Conservation (phyloP, 2,329 filamentous ascomycete genomes). For the Metarhizium robertsii region DNA sequence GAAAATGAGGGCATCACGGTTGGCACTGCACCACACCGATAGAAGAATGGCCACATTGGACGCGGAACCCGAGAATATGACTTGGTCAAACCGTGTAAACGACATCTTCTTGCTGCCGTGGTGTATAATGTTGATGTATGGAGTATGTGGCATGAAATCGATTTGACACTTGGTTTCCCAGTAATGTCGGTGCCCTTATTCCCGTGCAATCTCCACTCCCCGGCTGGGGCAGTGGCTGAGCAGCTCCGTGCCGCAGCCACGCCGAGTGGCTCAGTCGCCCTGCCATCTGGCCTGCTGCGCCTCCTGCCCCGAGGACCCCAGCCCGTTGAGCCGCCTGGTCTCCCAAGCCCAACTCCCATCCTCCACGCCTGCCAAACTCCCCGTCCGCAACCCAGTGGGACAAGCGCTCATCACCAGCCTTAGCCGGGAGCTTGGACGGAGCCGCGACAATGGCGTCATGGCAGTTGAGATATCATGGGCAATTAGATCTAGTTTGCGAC, state of each 20-base stretch:
- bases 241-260: not conserved
- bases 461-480: conserved; percentile 4
- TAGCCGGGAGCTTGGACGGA: conserved; percentile 16
- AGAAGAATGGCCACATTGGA: too few relatives aligned
- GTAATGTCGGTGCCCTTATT: not conserved
- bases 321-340: not conserved
- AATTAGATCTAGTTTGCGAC: conserved; percentile 3
- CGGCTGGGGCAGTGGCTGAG: not conserved
- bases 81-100: too few relatives aligned
- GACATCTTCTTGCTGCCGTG: too few relatives aligned
- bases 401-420: conserved; percentile 13
- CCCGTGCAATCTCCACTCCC: not conserved
- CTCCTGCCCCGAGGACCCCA: too few relatives aligned
- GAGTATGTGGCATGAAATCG: too few relatives aligned
- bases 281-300: too few relatives aligned
- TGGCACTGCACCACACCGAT: too few relatives aligned
- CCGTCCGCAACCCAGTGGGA: conserved; percentile 1
- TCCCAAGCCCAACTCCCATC: not conserved
- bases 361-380: not conserved
- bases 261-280: not conserved
- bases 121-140: too few relatives aligned
- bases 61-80: too few relatives aligned
- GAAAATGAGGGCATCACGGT: too few relatives aligned
- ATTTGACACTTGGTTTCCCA: too few relatives aligned
- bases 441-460: conserved; percentile 19